These are phyloP conservation scores for Eimeria zaria DNA, from an alignment of 169 alveolate genomes.

Conservation along the genomic window DNA sequence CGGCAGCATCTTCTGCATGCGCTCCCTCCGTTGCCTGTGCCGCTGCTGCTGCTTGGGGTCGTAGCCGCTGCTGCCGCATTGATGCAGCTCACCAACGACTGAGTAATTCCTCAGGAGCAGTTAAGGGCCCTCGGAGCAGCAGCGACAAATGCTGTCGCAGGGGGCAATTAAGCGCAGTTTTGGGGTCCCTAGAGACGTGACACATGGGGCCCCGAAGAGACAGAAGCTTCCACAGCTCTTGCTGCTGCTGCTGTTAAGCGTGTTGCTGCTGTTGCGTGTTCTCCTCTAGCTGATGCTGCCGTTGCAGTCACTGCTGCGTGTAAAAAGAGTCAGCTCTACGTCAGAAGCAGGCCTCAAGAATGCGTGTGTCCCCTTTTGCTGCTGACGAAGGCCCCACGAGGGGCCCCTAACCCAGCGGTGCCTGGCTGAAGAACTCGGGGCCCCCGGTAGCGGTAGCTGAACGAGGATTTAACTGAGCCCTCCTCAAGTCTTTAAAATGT, in stretches of 20 bases:
- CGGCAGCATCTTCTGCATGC: constrained; percentile 28
- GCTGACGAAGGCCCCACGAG: constrained; percentile 34
- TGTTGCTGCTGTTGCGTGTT: neutral
- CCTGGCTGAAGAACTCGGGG: constrained; percentile 15
- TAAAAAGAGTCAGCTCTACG: neutral
- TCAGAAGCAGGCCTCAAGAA: constrained; percentile 9
- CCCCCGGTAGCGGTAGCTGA: neutral
- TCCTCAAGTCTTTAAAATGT: neutral
- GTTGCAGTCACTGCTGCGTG: neutral
- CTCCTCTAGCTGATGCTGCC: neutral
- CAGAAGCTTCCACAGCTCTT: neutral
- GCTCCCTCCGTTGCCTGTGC: neutral
- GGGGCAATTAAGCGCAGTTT: neutral
- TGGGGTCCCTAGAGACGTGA: neutral
- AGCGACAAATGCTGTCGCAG: constrained; percentile 19
- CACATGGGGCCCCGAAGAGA: constrained; percentile 2
- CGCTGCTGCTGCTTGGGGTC: constrained; percentile 30
- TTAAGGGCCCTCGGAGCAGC: constrained; percentile 18
- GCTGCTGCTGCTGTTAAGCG: constrained; percentile 1
- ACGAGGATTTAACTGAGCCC: neutral
- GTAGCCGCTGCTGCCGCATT: constrained; percentile 29
- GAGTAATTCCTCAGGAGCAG: neutral
- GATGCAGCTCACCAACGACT: constrained; percentile 23
- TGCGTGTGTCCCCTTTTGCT: neutral
- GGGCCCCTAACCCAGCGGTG: constrained; percentile 21